Evolutionary conservation across 202 grass and related monocot genomes (phyloP).

Genomic region (Setaria viridis): DNA sequence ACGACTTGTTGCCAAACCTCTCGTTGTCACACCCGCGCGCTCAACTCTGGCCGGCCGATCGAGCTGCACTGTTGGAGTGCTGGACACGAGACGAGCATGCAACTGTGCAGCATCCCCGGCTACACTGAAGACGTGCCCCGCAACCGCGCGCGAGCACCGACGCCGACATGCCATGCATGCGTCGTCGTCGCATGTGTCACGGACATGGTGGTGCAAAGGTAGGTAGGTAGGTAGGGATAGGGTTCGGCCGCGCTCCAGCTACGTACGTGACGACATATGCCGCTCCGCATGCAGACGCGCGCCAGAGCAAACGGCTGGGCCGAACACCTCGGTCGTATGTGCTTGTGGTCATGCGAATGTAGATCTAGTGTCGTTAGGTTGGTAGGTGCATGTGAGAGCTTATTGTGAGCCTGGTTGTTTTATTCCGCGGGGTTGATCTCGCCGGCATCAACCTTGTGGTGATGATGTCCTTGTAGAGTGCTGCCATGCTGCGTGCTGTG

Average conservation of each 20-base stretch:
- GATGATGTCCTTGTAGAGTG: too few species aligned
- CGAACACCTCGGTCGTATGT: background rate
- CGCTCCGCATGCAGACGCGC: background rate
- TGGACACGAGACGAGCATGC: too few species aligned
- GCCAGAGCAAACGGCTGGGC: background rate
- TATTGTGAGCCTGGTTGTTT: background rate
- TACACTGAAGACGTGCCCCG: too few species aligned
- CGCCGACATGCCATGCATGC: background rate
- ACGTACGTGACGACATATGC: background rate
- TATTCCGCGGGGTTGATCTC: background rate
- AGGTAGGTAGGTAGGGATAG: background rate
- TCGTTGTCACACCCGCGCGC: too few species aligned
- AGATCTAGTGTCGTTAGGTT: background rate
- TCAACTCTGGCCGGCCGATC: too few species aligned
- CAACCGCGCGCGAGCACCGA: background rate
- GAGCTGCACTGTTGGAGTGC: too few species aligned
- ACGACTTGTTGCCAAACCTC: too few species aligned
- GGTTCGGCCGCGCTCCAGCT: background rate
- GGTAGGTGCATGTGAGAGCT: background rate
- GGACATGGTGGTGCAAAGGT: background rate
- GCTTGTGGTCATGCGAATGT: background rate
- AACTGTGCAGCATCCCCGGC: too few species aligned
- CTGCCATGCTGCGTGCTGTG: too few species aligned
- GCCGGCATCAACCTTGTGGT: background rate
- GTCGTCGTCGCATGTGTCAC: constrained; percentile 18